Evolutionary conservation across 108 stramenopile genomes (phyloP), one percentile per base, ranked within the genome.

Genomic region (Conticribra weissflogii): DNA sequence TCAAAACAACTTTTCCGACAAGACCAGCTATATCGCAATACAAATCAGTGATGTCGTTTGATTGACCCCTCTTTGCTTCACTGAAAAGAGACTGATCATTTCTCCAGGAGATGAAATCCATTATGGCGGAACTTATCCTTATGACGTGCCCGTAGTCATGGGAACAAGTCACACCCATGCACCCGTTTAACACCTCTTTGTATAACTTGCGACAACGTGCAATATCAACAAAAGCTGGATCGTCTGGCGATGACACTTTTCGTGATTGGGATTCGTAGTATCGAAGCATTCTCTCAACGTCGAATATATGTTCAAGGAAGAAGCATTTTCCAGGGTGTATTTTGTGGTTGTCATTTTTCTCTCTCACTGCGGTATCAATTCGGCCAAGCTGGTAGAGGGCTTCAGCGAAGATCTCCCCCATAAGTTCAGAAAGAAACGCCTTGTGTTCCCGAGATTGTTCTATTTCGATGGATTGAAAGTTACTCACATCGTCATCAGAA

Each of bases 201-300:
- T 68, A 79, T 8, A 79, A 29, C 30, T 44, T 44, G 23, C 60
- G 66, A 2, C 71, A 46, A 22, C 41, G 30, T n/a, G 22, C 33
- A 28, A 66, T 68, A 46, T 52, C 63, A 30, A 30, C 34, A n/a
- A 54, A 54, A 21, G 36, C 12, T 9, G 5, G 36, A 5, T 63
- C 55, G 0, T 28, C 52, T 22, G 22, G 21, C 7, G 47, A 56
- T 14, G 41, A 46, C 29, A 47, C 48, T 48, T 30, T 74, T 32
- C 66, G 36, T 32, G 71, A 67, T 14, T 71, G 48, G 31, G 48
- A 54, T 15, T 76, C 71, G 32, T 59, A 76, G 14, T 32, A 31
- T 1, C 74, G 45, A n/a, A 81, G 55, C 70, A 76, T 76, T 16
- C 33, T 49, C 47, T 81, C 80, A 2, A 81, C 69, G 36, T 65